These are phyloP conservation scores for Gynandropsis gynandra DNA, from an alignment of 345 rosid species.

Conservation along the genomic window DNA sequence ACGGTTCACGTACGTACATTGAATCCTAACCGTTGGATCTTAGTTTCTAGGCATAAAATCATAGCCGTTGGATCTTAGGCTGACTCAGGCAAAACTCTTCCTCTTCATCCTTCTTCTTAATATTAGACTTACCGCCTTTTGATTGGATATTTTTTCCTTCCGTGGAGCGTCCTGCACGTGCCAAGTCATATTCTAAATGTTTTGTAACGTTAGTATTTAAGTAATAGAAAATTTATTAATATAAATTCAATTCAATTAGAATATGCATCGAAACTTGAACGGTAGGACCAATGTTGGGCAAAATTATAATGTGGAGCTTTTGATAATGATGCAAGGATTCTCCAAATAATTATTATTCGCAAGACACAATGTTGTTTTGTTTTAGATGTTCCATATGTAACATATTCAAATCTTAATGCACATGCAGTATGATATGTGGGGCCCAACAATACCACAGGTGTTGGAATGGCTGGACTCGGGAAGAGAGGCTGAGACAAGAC, in stretches of 20 bases:
- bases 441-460: no score
- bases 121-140: neutral
- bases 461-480: constrained; percentile 25
- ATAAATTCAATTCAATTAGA: no score
- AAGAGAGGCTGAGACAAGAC: constrained; percentile 74
- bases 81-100: constrained; percentile 13
- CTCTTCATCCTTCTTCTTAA: constrained; percentile 6
- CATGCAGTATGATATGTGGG: no score
- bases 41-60: constrained; percentile 27
- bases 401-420: no score
- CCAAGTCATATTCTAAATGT: constrained; percentile 15
- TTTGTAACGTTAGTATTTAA: constrained; percentile 5
- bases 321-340: no score
- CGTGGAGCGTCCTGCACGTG: constrained; percentile 51
- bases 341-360: no score
- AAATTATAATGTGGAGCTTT: no score
- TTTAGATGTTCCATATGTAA: no score
- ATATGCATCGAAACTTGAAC: constrained; percentile 4
- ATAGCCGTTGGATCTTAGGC: constrained; percentile 43
- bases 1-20: constrained; percentile 2
- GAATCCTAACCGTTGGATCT: constrained; percentile 34
- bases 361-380: no score
- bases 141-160: constrained; percentile 16
- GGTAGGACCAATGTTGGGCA: no score
- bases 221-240: neutral